Base-by-base conservation (phyloP, 371 early-diverging fungal species). In the Syncephalastrum contaminatum region DNA sequence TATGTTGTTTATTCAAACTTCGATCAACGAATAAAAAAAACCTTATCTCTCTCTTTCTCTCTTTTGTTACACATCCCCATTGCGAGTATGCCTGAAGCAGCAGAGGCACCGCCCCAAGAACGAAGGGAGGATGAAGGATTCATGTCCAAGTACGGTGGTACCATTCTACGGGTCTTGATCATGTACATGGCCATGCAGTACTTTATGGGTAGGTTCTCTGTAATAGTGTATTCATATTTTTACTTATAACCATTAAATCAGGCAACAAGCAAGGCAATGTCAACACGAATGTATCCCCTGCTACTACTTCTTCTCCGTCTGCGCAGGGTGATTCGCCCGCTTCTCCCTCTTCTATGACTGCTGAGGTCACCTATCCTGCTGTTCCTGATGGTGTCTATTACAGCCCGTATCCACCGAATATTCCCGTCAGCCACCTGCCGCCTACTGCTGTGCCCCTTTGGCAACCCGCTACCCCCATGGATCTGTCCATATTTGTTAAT, bases 401-500 rank as follows among this genome's bases (percentile, higher is more conserved):
- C 53, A 67, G 54, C 50, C 75, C 80, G 48, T 57, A 63, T 51
- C 72, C 67, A 15, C 30, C 52, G 2, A 46, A 59, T 13, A 55
- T 73, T 4, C 74, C 75, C 36, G 12, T 53, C n/a, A 41, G 43
- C 15, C 57, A 63, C 14, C 40, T 77, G 2, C 72, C 80, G 47
- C 62, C 63, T n/a, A 53, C 58, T 2, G 53, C 72, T 39, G 53
- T 63, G 13, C 76, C 80, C 51, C 61, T 79, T 18, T 79, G 80
- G 80, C 58, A 53, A 36, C 48, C 54, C 8, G 61, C 60, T 24
- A 58, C 50, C 1, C 59, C 65, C 6, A 64, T 79, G 70, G 81
- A 85, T 51, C 56, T 87, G 25, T 65, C 71, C 44, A 72, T 87
- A 4, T 87, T 80, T 49, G 56, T 83, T 0, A 77, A 69, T 16